Conservation (phyloP, 495 filamentous ascomycete genomes). For the Astrothelium macrocarpum region DNA sequence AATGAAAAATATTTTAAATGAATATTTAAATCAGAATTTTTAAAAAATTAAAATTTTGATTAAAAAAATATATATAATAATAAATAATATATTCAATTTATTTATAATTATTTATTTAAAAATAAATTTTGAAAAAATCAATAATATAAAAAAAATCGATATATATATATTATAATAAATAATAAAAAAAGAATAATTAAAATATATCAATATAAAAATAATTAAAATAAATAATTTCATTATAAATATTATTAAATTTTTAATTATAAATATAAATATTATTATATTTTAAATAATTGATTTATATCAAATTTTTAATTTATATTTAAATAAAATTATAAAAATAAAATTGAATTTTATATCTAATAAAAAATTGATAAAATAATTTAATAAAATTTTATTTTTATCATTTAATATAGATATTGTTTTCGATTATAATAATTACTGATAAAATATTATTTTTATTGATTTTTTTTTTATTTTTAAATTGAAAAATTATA, state of each 20-base stretch:
- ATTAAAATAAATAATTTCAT: background rate
- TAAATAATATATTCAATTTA: background rate
- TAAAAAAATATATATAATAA: background rate
- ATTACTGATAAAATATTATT: background rate
- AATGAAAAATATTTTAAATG: background rate
- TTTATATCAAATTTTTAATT: background rate
- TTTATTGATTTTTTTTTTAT: background rate
- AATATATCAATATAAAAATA: background rate
- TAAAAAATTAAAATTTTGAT: background rate
- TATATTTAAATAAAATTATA: background rate
- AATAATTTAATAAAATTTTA: background rate
- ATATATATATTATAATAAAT: background rate
- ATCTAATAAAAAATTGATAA: background rate
- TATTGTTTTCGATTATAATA: background rate
- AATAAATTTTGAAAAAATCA: background rate
- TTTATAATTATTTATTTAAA: background rate
- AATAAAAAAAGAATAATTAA: background rate
- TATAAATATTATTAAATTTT: background rate
- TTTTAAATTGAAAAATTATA: background rate
- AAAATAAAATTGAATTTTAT: background rate
- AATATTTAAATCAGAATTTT: background rate
- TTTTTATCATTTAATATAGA: background rate
- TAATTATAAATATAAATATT: background rate
- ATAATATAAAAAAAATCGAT: background rate
- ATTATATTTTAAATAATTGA: background rate